A percentile compares a stretch with the other conserved stretches of the same genome.
These are phyloP conservation scores for Venturia carpophila DNA, from an alignment of 2,329 filamentous ascomycete species.

Conservation along the genomic window DNA sequence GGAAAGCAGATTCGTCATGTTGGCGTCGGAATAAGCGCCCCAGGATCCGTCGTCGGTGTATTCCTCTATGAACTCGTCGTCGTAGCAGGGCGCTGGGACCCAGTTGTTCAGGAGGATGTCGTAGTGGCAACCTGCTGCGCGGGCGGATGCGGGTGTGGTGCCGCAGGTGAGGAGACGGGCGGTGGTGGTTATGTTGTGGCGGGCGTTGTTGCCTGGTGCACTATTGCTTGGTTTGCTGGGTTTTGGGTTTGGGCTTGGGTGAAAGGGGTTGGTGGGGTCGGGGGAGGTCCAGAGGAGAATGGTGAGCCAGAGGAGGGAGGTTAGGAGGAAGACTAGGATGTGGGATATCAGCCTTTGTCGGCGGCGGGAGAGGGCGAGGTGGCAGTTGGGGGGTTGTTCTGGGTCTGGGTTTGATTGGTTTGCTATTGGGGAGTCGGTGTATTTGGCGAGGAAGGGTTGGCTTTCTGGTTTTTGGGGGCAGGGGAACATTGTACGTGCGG, in stretches of 20 bases:
- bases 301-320: conserved; percentile 14
- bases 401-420: neutral
- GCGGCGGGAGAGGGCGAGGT: neutral
- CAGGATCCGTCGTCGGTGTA: conserved; percentile 20
- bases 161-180: conserved; percentile 26
- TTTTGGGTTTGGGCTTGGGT: neutral
- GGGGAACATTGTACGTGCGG: neutral
- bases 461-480: conserved; percentile 8
- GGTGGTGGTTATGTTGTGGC: conserved; percentile 15
- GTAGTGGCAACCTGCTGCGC: conserved; percentile 27
- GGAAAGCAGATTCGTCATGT: neutral
- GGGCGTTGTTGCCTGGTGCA: neutral
- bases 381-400: neutral
- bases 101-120: conserved; percentile 31
- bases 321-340: conserved; percentile 14
- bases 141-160: conserved; percentile 26
- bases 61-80: conserved; percentile 29
- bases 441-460: conserved; percentile 14
- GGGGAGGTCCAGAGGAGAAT: neutral
- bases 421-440: neutral
- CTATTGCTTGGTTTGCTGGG: neutral
- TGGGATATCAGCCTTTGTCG: conserved; percentile 1
- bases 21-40: conserved; percentile 14
- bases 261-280: no score
- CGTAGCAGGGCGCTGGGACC: conserved; percentile 31